Conservation (phyloP, 192 early-diverging fungal genomes). For the Linnemannia exigua region DNA sequence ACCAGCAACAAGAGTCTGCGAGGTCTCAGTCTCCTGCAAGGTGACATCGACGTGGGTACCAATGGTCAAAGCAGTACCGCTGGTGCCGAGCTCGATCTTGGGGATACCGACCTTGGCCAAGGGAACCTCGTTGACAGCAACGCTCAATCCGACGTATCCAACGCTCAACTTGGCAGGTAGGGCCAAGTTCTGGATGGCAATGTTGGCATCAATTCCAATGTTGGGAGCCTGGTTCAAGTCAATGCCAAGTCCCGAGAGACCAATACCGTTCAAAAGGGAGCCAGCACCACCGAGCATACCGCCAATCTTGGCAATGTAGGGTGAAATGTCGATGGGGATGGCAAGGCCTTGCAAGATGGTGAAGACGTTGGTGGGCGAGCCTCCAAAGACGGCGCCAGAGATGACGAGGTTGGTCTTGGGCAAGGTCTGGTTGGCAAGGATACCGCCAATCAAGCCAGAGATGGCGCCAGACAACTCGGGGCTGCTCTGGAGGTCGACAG, state of each 20-base stretch:
- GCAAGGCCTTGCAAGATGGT: slow-evolving; percentile 39
- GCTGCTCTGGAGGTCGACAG: slow-evolving; percentile 15
- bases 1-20: slow-evolving; percentile 32
- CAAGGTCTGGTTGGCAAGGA: slow-evolving; percentile 38
- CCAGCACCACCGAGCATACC: slow-evolving; percentile 44
- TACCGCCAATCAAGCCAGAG: slow-evolving; percentile 28
- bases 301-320: slow-evolving; percentile 39
- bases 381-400: slow-evolving; percentile 46
- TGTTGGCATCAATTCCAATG: slow-evolving; percentile 36
- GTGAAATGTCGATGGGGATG: slow-evolving; percentile 34
- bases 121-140: slow-evolving; percentile 21
- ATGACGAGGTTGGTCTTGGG: slow-evolving; percentile 20
- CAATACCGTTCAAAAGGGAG: slow-evolving; percentile 34
- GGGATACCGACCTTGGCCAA: slow-evolving; percentile 15
- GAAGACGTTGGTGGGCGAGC: slow-evolving; percentile 42
- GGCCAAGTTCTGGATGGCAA: slow-evolving; percentile 32
- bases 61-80: slow-evolving; percentile 33
- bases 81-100: slow-evolving; percentile 29
- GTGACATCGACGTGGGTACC: slow-evolving; percentile 32
- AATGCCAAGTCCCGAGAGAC: slow-evolving; percentile 33
- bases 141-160: slow-evolving; percentile 37
- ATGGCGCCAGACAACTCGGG: slow-evolving; percentile 22
- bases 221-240: slow-evolving; percentile 48
- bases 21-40: slow-evolving; percentile 31
- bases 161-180: slow-evolving; percentile 33